Evolutionary conservation across 805 yeast genomes (phyloP).

Genomic region (Blastobotrys terrestris): DNA sequence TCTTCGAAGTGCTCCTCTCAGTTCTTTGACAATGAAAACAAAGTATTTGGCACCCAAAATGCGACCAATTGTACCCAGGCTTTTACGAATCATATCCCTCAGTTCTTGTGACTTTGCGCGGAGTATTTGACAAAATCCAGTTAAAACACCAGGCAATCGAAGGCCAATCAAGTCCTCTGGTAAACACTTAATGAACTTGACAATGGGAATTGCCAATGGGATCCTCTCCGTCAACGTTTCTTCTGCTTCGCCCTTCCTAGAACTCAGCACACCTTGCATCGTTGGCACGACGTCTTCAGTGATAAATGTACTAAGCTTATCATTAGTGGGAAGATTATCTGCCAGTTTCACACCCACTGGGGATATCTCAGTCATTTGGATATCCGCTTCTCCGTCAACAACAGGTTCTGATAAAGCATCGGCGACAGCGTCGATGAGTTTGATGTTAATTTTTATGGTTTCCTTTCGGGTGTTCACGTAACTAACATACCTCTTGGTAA

Average conservation of each 20-base stretch:
- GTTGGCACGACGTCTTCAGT: slow-evolving; percentile 55
- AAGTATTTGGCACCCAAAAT: slow-evolving; percentile 70
- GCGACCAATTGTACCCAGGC: slow-evolving; percentile 56
- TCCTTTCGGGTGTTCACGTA: slow-evolving; percentile 41
- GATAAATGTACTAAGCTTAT: slow-evolving; percentile 42
- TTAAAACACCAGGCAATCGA: slow-evolving; percentile 74
- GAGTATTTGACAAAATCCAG: slow-evolving; percentile 82
- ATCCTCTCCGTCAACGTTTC: slow-evolving; percentile 71
- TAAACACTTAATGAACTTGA: slow-evolving; percentile 58
- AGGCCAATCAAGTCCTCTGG: slow-evolving; percentile 47
- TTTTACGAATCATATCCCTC: slow-evolving; percentile 78
- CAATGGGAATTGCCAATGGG: slow-evolving; percentile 75
- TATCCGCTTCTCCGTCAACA: slow-evolving; percentile 6
- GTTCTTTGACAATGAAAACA: slow-evolving; percentile 68
- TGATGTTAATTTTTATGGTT: slow-evolving; percentile 50
- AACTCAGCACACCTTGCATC: slow-evolving; percentile 47
- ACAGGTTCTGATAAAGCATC: slow-evolving; percentile 10
- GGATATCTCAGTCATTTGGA: slow-evolving; percentile 10
- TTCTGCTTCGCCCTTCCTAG: slow-evolving; percentile 58
- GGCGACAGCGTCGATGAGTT: slow-evolving; percentile 34
- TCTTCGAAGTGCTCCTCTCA: slow-evolving; percentile 68
- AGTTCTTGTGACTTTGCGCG: slow-evolving; percentile 80
- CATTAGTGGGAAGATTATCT: slow-evolving; percentile 33
- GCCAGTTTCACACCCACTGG: slow-evolving; percentile 5
- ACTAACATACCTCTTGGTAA: slow-evolving; percentile 60